Conservation (phyloP, 2,329 filamentous ascomycete species). For the Salinomyces thailandicus region DNA sequence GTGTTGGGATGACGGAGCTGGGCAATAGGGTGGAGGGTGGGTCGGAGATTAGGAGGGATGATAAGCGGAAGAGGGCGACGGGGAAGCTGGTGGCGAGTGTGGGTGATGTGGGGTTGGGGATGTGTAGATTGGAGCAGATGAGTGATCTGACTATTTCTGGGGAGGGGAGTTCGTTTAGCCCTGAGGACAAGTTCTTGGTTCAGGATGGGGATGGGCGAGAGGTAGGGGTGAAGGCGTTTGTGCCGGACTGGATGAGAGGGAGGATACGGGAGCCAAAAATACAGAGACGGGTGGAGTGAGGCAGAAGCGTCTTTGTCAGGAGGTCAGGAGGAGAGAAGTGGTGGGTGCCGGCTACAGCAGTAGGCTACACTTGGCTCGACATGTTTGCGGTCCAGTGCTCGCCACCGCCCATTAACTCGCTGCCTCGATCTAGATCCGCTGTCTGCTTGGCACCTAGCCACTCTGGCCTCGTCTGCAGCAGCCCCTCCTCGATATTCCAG, state of each 20-base stretch:
- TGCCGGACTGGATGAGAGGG: constrained; percentile 61
- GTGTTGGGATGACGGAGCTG: constrained; percentile 15
- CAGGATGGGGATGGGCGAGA: constrained; percentile 12
- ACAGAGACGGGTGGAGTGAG: constrained; percentile 27
- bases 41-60: constrained; percentile 43
- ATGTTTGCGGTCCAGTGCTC: constrained; percentile 11
- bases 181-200: constrained; percentile 43
- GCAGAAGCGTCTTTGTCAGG: not conserved
- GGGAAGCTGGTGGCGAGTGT: constrained; percentile 72
- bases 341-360: not conserved
- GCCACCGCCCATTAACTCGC: constrained; percentile 25
- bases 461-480: constrained; percentile 31
- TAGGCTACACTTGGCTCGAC: constrained; percentile 3
- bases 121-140: constrained; percentile 87
- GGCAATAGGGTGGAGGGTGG: constrained; percentile 4
- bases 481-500: constrained; percentile 36
- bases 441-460: constrained; percentile 35
- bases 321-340: not conserved
- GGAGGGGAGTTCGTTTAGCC: constrained; percentile 50
- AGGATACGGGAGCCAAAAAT: constrained; percentile 32
- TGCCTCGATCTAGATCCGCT: constrained; percentile 26
- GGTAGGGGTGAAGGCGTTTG: constrained; percentile 49
- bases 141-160: constrained; percentile 65
- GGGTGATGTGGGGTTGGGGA: constrained; percentile 75
- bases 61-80: constrained; percentile 53